Evolutionary conservation across 73 alveolate genomes (phyloP), one percentile per base, ranked within the genome.

Genomic region (Symbiodinium pilosum): DNA sequence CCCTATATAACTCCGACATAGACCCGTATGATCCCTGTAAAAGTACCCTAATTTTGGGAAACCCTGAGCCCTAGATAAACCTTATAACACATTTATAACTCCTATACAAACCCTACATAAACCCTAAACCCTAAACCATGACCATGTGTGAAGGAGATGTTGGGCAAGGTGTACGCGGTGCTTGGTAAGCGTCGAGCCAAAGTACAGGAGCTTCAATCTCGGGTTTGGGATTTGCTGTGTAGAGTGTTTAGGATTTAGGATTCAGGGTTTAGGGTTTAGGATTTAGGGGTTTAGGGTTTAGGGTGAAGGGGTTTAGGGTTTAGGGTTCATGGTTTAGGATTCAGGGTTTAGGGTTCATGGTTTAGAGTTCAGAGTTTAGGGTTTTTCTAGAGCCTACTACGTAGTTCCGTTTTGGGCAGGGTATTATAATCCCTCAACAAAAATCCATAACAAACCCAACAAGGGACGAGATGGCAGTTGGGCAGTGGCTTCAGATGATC

Each of bases 121-220:
- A 26, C 41, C 77, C 77, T 64, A 64, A 83, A 64, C 77, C 77
- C 41, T 14, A 21, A 64, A 12, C 38, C 77, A 8, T 24, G 38
- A 0, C 21, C 32, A 5, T 32, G 32, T 56, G 34, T 32, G 77
- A 9, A 64, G 73, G 93, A 81, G 52, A 83, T 93, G 99, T 56
- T 93, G 69, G 99, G 99, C 24, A 93, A 93, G 83, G 99, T 83
- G n/a, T 93, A 93, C 47, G 99, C 93, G 0, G 99, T 93, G 77
- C 99, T 93, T 42, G 87, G 93, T 77, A 93, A 93, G 54, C 93
- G 99, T 51, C 99, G 99, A 26, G 99, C 93, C 75, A 81, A 83
- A 39, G 93, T 93, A 40, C 93, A 73, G 81, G 86, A 47, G 20
- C 43, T 3, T 59, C 2, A 30, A n/a, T 68, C 20, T 34, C 20